Conservation (phyloP, 1,139 yeast genomes). For the Kurtzmaniella quercitrusa region DNA sequence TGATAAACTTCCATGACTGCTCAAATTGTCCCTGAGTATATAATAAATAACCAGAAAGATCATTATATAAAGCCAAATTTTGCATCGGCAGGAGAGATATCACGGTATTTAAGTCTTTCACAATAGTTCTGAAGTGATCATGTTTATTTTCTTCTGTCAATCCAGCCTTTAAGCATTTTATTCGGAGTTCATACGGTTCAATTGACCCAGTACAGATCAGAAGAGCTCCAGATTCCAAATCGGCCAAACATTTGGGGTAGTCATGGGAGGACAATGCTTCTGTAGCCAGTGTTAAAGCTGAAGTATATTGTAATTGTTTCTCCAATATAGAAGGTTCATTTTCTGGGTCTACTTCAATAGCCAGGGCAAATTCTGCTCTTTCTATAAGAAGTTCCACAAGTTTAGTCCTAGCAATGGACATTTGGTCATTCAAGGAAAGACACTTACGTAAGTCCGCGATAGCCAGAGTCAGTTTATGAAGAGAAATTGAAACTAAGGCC, state of each 20-base stretch:
- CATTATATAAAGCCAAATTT: conserved; percentile 24
- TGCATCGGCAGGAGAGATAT: conserved; percentile 28
- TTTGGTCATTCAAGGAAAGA: conserved; percentile 33
- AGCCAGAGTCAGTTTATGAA: conserved; percentile 46
- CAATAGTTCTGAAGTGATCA: conserved; percentile 17
- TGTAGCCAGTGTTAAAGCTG: conserved; percentile 5
- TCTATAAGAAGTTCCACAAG: conserved; percentile 42
- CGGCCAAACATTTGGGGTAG: conserved; percentile 16
- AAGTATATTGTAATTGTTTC: not conserved
- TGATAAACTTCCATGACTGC: conserved; percentile 44
- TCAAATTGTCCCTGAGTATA: conserved; percentile 50
- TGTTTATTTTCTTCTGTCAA: conserved; percentile 12
- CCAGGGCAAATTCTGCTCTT: conserved; percentile 36
- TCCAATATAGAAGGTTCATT: conserved; percentile 2
- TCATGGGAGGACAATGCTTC: conserved; percentile 9
- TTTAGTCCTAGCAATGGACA: conserved; percentile 40
- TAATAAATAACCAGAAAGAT: conserved; percentile 39
- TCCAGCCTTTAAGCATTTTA: conserved; percentile 13
- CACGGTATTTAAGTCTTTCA: conserved; percentile 22
- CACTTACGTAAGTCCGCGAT: conserved; percentile 43
- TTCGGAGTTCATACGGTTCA: conserved; percentile 19
- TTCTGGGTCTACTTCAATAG: conserved; percentile 12
- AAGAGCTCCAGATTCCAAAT: conserved; percentile 19
- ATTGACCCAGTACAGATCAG: conserved; percentile 20
- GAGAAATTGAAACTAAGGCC: conserved; percentile 48